Conservation (phyloP, 2,329 filamentous ascomycete species). For the Penicillium sumatraense region DNA sequence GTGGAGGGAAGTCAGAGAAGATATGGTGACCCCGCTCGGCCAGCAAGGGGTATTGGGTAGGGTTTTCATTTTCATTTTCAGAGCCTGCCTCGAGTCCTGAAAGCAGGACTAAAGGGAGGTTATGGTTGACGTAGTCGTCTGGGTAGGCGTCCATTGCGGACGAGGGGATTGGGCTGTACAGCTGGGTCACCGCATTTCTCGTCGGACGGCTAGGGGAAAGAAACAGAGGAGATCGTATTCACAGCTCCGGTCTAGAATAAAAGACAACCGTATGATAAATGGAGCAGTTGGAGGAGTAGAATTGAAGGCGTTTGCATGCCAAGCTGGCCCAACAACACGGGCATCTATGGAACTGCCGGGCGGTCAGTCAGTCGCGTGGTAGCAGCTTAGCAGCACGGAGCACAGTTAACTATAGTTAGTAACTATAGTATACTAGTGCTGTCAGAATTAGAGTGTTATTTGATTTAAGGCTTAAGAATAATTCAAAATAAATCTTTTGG, state of each 20-base stretch:
- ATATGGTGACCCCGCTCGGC: slow-evolving; percentile 64
- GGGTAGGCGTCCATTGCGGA: slow-evolving; percentile 54
- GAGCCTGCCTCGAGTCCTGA: slow-evolving; percentile 67
- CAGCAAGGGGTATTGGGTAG: slow-evolving; percentile 55
- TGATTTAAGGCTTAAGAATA: too few species aligned
- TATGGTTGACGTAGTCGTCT: slow-evolving; percentile 78
- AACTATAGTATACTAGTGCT: too few species aligned
- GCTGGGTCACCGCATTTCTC: slow-evolving; percentile 41
- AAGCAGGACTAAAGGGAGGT: slow-evolving; percentile 80
- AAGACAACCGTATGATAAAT: too few species aligned
- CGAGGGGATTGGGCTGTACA: slow-evolving; percentile 14
- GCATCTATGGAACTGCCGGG: slow-evolving; percentile 5
- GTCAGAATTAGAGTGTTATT: too few species aligned
- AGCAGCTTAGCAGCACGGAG: too few species aligned
- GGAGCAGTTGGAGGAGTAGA: neutral
- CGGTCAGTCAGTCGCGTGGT: neutral
- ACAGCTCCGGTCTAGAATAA: too few species aligned
- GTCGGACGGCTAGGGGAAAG: neutral
- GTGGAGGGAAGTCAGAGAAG: slow-evolving; percentile 70
- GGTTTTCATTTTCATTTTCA: slow-evolving; percentile 36
- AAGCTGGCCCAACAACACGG: neutral
- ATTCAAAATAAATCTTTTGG: too few species aligned
- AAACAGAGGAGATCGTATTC: too few species aligned
- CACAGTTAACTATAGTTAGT: too few species aligned
- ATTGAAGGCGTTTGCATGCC: neutral